Evolutionary conservation across 176 grass and related monocot species (phyloP), one percentile per base, ranked within the genome.

Genomic region (Secale cereale): DNA sequence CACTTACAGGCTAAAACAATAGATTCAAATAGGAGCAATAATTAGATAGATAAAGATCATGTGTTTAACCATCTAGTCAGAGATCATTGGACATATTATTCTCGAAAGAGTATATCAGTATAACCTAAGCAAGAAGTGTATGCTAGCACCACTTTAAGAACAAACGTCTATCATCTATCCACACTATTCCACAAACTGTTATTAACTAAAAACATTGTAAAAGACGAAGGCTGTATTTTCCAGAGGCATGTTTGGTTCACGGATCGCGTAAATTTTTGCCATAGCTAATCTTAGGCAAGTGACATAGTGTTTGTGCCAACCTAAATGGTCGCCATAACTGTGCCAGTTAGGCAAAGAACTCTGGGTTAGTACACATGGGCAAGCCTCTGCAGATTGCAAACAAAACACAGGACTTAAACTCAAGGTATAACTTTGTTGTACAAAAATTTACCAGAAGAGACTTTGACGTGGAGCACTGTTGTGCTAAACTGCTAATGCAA

Each of bases 21-120:
- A 72, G 14, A 72, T 63, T 72, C 8, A 9, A 57, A 12, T 23
- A 30, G n/a, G n/a, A 64, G 40, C 36, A 76, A 20, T 25, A 64
- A 71, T 27, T 35, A 72, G 11, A 45, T 3, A 80, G 39, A 14
- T 4, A 61, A 46, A 52, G 56, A 59, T 35, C 26, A 67, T 32
- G 30, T 56, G 27, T 10, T 27, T 86, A 30, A 35, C 54, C 20
- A 56, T 72, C 59, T 77, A 56, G 28, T 64, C n/a, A 81, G 50
- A 82, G 65, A 77, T 23, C 29, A 23, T 77, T 65, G 43, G 43
- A 66, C n/a, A 77, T 70, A 35, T 66, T 36, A 45, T 80, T 39
- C 16, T 57, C 37, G 17, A 48, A 35, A 46, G 10, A 43, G 10
- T 16, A 13, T 13, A 73, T 15, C 22, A 7, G 56, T 45, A 46